Evolutionary conservation across 495 filamentous ascomycete genomes (phyloP).

Genomic region (Achaetomiella virescens): DNA sequence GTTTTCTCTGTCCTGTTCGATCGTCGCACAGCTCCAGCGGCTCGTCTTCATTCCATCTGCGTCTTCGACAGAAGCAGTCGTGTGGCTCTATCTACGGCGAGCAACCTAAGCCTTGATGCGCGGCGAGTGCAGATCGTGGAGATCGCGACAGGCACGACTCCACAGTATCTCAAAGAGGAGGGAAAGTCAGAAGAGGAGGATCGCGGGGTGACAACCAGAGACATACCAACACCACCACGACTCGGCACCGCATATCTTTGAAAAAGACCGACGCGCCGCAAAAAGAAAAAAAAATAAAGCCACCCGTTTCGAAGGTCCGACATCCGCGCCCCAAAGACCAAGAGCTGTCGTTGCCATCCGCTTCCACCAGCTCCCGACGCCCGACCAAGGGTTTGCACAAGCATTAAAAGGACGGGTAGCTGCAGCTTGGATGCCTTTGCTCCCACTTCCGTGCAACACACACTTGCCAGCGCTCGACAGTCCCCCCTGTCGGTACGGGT

Average conservation of each 20-base stretch:
- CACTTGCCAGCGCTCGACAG: constrained; percentile 19
- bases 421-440: constrained; percentile 29
- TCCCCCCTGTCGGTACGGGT: constrained; percentile 22
- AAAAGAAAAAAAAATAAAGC: too few species aligned
- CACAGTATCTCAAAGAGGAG: constrained; percentile 1
- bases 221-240: not conserved
- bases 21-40: not conserved
- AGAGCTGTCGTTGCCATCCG: not conserved
- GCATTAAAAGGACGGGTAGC: constrained; percentile 29
- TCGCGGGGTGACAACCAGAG: not conserved
- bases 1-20: not conserved
- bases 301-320: constrained; percentile 11
- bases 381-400: constrained; percentile 26
- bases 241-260: not conserved
- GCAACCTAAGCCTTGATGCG: not conserved
- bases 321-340: constrained; percentile 12
- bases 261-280: not conserved
- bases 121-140: constrained; percentile 1
- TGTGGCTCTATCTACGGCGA: too few species aligned
- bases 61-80: not conserved
- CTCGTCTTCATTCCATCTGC: not conserved
- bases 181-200: not conserved
- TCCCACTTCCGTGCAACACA: constrained; percentile 24
- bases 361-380: constrained; percentile 14
- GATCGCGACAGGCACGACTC: constrained; percentile 5